These are phyloP conservation scores for Sordaria brevicollis DNA, from an alignment of 495 filamentous ascomycete species.

Conservation along the genomic window DNA sequence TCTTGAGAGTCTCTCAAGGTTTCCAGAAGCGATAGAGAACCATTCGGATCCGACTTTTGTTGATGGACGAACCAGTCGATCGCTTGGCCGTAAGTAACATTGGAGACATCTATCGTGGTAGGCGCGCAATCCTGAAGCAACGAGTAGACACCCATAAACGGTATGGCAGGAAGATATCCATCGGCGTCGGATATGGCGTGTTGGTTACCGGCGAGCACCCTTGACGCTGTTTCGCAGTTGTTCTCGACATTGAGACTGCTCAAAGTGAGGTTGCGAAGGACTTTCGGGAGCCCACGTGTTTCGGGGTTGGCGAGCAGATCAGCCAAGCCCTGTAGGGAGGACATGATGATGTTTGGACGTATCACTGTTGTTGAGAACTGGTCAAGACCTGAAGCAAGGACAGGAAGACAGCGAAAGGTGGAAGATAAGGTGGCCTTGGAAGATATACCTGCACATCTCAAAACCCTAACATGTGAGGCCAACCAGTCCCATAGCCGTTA, in stretches of 20 bases:
- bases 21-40: not conserved
- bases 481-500: not conserved
- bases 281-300: not conserved
- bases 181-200: not conserved
- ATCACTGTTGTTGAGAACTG: not conserved
- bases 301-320: not conserved
- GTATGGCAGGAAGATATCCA: not conserved
- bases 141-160: not conserved
- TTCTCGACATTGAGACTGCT: not conserved
- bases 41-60: not conserved
- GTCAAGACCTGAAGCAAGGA: not conserved
- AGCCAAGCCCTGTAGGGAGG: not conserved
- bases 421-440: not conserved
- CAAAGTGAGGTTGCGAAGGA: not conserved
- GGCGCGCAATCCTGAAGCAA: not conserved
- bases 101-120: not conserved
- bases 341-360: not conserved
- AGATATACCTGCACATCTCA: not conserved
- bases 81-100: not conserved
- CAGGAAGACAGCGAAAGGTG: not conserved
- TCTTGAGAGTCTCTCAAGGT: not conserved
- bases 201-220: not conserved
- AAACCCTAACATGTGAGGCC: not conserved
- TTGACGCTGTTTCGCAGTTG: not conserved
- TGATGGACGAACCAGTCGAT: not conserved